A percentile compares a stretch with the other conserved stretches of the same genome.
phyloP scores from a whole-genome alignment of 2,329 filamentous ascomycete species.

The Thielaviopsis musarum region DNA sequence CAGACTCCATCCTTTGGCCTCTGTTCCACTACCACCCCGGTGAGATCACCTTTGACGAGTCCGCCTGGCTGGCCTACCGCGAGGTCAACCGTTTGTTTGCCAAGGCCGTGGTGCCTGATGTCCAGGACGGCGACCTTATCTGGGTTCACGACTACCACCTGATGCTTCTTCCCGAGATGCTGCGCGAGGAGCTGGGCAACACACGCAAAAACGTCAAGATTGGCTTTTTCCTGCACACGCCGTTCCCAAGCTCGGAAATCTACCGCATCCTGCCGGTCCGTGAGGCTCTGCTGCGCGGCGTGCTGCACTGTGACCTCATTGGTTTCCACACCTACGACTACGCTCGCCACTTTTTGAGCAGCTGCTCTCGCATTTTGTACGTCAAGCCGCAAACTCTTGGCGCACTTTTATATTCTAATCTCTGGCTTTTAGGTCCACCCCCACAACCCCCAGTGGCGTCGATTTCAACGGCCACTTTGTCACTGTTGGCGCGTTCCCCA shows the following conservation, averaged over 20 bases:
- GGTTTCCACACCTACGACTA: slow-evolving; percentile 99
- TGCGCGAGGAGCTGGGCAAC: slow-evolving; percentile 71
- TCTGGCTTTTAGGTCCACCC: slow-evolving; percentile 31
- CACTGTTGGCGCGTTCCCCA: slow-evolving; percentile 87
- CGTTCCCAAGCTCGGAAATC: slow-evolving; percentile 92
- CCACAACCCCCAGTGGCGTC: slow-evolving; percentile 83
- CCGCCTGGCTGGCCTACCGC: slow-evolving; percentile 80
- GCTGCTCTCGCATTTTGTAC: slow-evolving; percentile 82
- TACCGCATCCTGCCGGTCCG: slow-evolving; percentile 90
- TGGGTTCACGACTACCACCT: slow-evolving; percentile 99
- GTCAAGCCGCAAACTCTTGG: slow-evolving; percentile 18
- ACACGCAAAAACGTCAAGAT: slow-evolving; percentile 87
- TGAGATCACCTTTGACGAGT: slow-evolving; percentile 95
- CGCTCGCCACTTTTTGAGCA: slow-evolving; percentile 91
- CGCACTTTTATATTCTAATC: background rate
- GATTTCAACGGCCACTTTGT: slow-evolving; percentile 80
- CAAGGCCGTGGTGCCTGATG: slow-evolving; percentile 68
- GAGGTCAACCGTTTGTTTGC: slow-evolving; percentile 90
- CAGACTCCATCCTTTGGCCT: slow-evolving; percentile 95
- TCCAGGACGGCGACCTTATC: slow-evolving; percentile 83
- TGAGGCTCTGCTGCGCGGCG: slow-evolving; percentile 70
- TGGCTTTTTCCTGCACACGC: slow-evolving; percentile 94
- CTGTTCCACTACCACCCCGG: slow-evolving; percentile 97
- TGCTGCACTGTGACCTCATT: slow-evolving; percentile 86
- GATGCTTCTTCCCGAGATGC: slow-evolving; percentile 91